Percentiles rank a stretch among this genome's conserved stretches.
Conservation (phyloP, 345 rosid genomes). For the Angophora floribunda region DNA sequence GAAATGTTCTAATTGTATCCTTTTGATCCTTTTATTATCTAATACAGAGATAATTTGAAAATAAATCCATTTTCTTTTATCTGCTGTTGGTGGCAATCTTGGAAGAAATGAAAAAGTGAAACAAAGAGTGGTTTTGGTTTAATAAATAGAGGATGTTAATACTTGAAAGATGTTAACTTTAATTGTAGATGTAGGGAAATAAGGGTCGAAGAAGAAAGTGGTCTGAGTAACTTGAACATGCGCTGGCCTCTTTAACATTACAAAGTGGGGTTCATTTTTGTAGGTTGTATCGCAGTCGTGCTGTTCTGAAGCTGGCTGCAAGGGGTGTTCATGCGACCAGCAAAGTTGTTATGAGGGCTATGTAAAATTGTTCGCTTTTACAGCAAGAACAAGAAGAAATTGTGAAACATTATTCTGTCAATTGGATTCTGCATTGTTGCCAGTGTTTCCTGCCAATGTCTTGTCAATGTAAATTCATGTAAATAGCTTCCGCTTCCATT, state of each 20-base stretch:
- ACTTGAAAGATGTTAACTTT: background rate
- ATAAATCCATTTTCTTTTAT: background rate
- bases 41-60: background rate
- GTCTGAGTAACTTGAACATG: background rate
- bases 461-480: background rate
- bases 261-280: background rate
- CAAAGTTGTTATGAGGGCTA: slow-evolving; percentile 57
- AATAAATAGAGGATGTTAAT: background rate
- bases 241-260: background rate
- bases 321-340: slow-evolving; percentile 55
- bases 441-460: background rate
- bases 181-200: background rate
- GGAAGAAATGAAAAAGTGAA: background rate
- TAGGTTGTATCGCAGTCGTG: slow-evolving; percentile 65
- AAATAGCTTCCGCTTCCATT: background rate
- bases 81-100: background rate
- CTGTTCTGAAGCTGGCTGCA: slow-evolving; percentile 59
- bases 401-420: background rate
- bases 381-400: background rate
- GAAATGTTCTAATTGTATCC: background rate
- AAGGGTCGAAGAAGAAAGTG: background rate
- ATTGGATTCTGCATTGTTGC: background rate
- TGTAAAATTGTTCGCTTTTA: slow-evolving; percentile 15
- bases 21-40: background rate
- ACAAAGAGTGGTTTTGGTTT: background rate